Conservation (phyloP, 768 basidiomycete species). For the Suillus clintonianus region DNA sequence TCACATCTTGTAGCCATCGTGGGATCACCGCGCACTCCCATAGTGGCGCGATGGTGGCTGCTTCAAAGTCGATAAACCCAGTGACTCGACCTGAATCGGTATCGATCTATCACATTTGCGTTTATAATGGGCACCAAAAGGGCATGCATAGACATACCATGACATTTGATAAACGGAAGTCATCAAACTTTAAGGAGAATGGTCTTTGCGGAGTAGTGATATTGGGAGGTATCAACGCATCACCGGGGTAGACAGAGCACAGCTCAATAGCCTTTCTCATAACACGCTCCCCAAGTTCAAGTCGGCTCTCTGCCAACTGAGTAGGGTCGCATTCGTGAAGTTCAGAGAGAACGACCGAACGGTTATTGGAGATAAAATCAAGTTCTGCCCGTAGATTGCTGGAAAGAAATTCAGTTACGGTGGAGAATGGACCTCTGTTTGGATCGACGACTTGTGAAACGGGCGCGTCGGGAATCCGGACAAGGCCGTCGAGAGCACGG, state of each 20-base stretch:
- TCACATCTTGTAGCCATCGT: conserved; percentile 18
- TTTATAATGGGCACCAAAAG: neutral
- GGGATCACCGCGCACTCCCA: conserved; percentile 27
- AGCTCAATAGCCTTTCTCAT: conserved; percentile 3
- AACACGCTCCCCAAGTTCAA: conserved; percentile 6
- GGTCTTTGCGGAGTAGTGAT: neutral
- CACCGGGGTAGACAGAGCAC: conserved; percentile 2
- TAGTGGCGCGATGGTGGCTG: conserved; percentile 20
- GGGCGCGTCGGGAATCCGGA: neutral
- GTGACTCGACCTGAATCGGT: neutral
- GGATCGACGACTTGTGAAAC: neutral
- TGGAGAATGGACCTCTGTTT: neutral
- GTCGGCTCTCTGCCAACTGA: neutral
- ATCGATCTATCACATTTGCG: neutral
- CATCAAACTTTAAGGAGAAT: neutral
- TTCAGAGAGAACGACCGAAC: neutral
- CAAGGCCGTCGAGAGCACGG: neutral
- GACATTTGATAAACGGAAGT: conserved; percentile 5
- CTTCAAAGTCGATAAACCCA: conserved; percentile 21
- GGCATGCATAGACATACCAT: neutral
- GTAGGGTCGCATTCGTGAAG: neutral
- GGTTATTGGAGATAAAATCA: neutral
- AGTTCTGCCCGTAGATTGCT: neutral
- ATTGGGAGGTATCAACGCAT: neutral
- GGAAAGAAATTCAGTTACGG: neutral